Base-by-base conservation (phyloP, 2,329 filamentous ascomycete species). In the Paecilomyces variotii region DNA sequence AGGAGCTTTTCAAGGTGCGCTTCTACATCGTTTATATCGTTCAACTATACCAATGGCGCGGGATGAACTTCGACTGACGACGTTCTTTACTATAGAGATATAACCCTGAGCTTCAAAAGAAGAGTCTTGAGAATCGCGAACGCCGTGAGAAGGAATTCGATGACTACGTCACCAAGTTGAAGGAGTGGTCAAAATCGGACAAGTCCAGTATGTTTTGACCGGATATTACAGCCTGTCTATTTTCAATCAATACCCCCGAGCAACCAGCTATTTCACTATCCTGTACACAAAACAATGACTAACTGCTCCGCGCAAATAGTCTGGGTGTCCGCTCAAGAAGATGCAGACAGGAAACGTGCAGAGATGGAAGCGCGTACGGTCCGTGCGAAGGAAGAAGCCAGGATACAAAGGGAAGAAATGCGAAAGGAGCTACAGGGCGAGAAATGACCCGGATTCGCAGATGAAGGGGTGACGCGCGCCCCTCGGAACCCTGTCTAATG, bases 101-200 rank as follows among this genome's bases (percentile, higher is more conserved):
- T 79, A 97, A 93, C 74, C 93, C 93, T 0, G 94, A 97, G 34
- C 83, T 99, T n/a, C 89, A 94, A 71, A 89, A 90, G 74, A 85
- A 89, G 69, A 91, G 89, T 62, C 78, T 96, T n/a, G 91, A 92
- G 74, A 84, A 87, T 59, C 84, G 91, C 19, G 81, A 87, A 59
- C 85, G 88, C 72, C 84, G 84, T 60, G 85, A 94, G 70, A 83
- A 92, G 74, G 91, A 97, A 60, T 96, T 96, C 67, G 89, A 97
- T 70, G 84, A 91, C 58, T 97, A 96, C 69, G 89, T 97, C 28
- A 82, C 71, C 54, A 86, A 87, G 67, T 76, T 99, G 71, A 97
- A 96, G 80, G 85, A 93, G 67, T 90, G 92, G 73, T 89, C 90
- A 27, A 95, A 92, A 78, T 94, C 88, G 12, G 88, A 96, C 70